A percentile compares a stretch with the other conserved stretches of the same genome.
Conservation (phyloP, 345 rosid species). For the Microcos paniculata region DNA sequence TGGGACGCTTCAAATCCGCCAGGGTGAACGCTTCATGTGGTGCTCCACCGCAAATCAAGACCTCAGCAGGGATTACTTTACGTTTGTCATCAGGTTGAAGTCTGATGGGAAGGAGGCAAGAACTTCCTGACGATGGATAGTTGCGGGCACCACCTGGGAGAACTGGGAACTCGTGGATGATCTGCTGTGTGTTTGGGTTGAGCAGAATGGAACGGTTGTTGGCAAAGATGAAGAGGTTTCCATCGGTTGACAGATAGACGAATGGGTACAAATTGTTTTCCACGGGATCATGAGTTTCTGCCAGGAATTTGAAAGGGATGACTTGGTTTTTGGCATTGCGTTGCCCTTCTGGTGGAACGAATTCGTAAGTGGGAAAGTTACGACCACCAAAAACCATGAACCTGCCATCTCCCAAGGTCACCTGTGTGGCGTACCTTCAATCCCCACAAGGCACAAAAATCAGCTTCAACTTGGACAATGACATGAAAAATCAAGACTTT, state of each 20-base stretch:
- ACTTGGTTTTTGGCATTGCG: constrained; percentile 34
- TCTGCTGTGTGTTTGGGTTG: constrained; percentile 39
- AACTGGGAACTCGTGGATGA: constrained; percentile 60
- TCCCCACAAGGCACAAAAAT: background rate
- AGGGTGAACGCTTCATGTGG: constrained; percentile 37
- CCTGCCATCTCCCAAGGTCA: constrained; percentile 62
- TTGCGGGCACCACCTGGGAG: constrained; percentile 76
- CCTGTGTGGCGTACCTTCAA: constrained; percentile 72
- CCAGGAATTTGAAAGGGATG: constrained; percentile 43
- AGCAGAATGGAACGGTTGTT: constrained; percentile 71
- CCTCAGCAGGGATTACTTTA: constrained; percentile 36
- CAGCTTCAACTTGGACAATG: background rate
- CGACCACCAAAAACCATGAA: constrained; percentile 87
- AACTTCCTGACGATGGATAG: constrained; percentile 73
- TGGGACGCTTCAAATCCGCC: constrained; percentile 34
- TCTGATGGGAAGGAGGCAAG: constrained; percentile 63
- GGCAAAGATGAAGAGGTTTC: constrained; percentile 79
- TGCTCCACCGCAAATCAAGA: constrained; percentile 65
- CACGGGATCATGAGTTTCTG: constrained; percentile 45
- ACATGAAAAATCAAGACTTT: background rate
- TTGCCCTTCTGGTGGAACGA: constrained; percentile 59
- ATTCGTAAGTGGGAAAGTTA: constrained; percentile 66
- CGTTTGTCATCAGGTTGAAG: constrained; percentile 28
- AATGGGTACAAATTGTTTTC: constrained; percentile 91
- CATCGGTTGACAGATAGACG: constrained; percentile 73